These are phyloP conservation scores for Hordeum vulgare DNA, from an alignment of 176 grass and related monocot species.

Conservation along the genomic window DNA sequence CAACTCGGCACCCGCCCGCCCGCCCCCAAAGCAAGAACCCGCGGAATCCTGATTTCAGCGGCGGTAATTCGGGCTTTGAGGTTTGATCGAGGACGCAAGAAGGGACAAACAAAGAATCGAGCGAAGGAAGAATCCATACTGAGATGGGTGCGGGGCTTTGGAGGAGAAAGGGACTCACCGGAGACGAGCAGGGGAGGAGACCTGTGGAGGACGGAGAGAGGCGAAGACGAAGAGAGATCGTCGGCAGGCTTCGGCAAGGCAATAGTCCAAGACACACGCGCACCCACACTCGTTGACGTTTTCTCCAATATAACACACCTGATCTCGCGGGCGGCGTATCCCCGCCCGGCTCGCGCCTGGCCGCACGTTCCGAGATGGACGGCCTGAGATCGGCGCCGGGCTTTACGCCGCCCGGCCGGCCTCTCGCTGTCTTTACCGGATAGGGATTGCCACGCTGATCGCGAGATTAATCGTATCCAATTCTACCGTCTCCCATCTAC, in stretches of 20 bases:
- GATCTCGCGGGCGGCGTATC: not conserved
- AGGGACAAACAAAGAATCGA: not conserved
- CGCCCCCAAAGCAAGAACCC: not conserved
- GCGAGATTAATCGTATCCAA: not conserved
- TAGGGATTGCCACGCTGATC: not conserved
- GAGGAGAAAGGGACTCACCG: slow-evolving; percentile 9
- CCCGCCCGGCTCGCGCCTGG: not conserved
- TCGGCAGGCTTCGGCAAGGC: not conserved
- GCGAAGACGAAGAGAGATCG: not conserved
- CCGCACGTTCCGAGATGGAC: not conserved
- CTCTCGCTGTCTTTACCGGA: not conserved
- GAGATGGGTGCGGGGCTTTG: not conserved
- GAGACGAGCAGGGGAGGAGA: not conserved
- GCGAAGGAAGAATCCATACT: not conserved
- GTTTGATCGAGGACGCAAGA: not conserved
- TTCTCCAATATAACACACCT: not conserved
- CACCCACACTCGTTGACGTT: not conserved
- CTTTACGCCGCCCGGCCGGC: not conserved
- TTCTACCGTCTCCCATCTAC: too few relatives aligned
- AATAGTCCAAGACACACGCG: not conserved
- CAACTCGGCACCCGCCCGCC: not conserved
- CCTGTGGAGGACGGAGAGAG: not conserved
- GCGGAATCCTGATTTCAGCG: not conserved
- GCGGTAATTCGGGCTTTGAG: too few relatives aligned
- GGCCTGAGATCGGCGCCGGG: not conserved